These are phyloP conservation scores for Lepiota subincarnata DNA, from an alignment of 768 basidiomycete species.

Conservation along the genomic window DNA sequence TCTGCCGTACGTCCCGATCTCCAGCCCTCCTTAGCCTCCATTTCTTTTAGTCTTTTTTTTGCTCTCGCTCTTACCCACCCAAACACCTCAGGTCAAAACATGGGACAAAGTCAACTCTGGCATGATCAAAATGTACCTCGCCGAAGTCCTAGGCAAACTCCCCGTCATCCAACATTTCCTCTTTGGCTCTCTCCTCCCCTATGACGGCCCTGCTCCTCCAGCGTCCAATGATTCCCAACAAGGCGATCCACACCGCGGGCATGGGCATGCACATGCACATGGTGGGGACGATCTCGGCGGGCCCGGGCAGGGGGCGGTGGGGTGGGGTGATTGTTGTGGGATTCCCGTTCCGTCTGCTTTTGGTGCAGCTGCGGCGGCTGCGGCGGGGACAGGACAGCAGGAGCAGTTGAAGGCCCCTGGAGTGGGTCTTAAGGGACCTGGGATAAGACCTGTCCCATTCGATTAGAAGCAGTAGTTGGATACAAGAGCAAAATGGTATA, in stretches of 20 bases:
- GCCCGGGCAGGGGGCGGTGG: slow-evolving; percentile 47
- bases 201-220: slow-evolving; percentile 54
- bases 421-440: slow-evolving; percentile 48
- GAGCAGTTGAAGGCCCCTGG: slow-evolving; percentile 36
- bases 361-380: slow-evolving; percentile 53
- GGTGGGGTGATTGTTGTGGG: slow-evolving; percentile 91
- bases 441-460: slow-evolving; percentile 76
- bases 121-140: slow-evolving; percentile 97
- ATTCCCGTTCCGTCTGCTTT: slow-evolving; percentile 84
- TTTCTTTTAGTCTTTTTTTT: too few relatives aligned
- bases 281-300: slow-evolving; percentile 33
- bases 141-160: slow-evolving; percentile 92
- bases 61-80: background rate
- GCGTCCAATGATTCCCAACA: slow-evolving; percentile 6
- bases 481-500: too few relatives aligned
- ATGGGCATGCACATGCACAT: slow-evolving; percentile 49
- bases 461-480: slow-evolving; percentile 47
- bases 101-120: slow-evolving; percentile 97
- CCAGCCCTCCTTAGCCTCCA: too few relatives aligned
- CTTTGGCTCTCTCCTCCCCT: slow-evolving; percentile 78
- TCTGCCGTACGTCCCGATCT: slow-evolving; percentile 52
- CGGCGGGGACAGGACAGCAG: slow-evolving; percentile 36
- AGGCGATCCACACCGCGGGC: slow-evolving; percentile 38
- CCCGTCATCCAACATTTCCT: slow-evolving; percentile 96
- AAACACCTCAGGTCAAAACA: slow-evolving; percentile 58